These are phyloP conservation scores for Flaveria brownii DNA, from an alignment of 129 eudicot genomes.

Conservation along the genomic window DNA sequence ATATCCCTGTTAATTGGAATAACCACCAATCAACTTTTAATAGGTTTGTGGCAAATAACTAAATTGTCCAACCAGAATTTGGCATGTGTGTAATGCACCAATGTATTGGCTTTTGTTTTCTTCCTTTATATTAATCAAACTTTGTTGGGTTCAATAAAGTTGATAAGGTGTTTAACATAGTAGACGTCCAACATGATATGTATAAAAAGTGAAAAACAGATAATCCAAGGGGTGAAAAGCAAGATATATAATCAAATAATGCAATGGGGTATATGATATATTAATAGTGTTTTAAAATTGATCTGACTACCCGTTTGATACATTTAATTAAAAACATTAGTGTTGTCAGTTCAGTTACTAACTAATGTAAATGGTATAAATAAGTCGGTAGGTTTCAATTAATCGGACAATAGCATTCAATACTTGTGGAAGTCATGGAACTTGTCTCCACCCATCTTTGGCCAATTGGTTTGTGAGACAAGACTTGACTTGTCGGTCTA, in stretches of 20 bases:
- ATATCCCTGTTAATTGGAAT: background rate
- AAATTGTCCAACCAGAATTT: constrained; percentile 27
- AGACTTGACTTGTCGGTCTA: too few relatives aligned
- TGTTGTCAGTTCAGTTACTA: background rate
- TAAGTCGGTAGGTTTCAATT: too few relatives aligned
- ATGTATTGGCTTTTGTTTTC: constrained; percentile 32
- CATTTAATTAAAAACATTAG: too few relatives aligned
- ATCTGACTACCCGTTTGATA: background rate
- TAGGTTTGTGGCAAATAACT: constrained; percentile 21
- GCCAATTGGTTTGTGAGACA: too few relatives aligned
- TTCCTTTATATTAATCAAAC: constrained; percentile 13
- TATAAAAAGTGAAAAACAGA: constrained; percentile 7
- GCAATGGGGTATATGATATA: constrained; percentile 22
- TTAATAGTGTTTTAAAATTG: background rate
- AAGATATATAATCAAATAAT: constrained; percentile 22
- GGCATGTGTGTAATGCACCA: constrained; percentile 30
- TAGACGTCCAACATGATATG: constrained; percentile 30
- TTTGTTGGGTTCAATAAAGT: constrained; percentile 25
- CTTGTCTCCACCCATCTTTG: background rate
- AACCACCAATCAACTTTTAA: constrained; percentile 13
- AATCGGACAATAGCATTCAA: too few relatives aligned
- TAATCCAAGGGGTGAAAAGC: constrained; percentile 24
- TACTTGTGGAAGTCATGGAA: too few relatives aligned
- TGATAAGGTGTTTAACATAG: constrained; percentile 28
- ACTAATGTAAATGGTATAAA: background rate